Evolutionary conservation across 305 asterid genomes (phyloP), one percentile per base, ranked within the genome.

Genomic region (Rubia tinctorum): DNA sequence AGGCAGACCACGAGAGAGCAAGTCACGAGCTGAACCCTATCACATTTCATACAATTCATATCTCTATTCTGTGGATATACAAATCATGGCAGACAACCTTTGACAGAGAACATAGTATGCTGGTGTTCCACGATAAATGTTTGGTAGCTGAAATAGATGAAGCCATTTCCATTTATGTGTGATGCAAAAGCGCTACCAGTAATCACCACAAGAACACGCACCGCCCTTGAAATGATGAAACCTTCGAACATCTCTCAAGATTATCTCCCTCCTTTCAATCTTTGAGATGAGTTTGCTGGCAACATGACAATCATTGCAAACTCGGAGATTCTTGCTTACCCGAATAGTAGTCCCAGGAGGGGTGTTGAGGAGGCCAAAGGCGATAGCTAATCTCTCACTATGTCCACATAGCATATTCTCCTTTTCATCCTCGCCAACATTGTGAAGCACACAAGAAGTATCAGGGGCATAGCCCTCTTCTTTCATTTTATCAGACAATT

Each of bases 371-470:
- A 91, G 80, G 49, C 96, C 97, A 61, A 88, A 89, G 23, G 95
- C 96, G 63, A 91, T 89, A 10, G 96, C 96, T 82, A 91, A 68
- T 65, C 91, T 83, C 83, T 91, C 97, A 34, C 96, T 89, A 68
- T 91, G 97, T 74, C 96, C 91, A 30, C 96, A 89, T 30, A 91
- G 73, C 11, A 91, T 74, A 72, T 74, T 88, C 82, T 91, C 95
- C 84, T 89, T 91, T 72, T 89, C 91, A 30, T 76, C 85, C 80
- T 89, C 96, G 3, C 84, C 89, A 25, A 90, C 88, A 82, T 92
- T 84, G 81, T 88, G 98, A 79, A 91, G 96, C 51, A 92, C 96
- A 69, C 92, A 90, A 5, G 95, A 84, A 8, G 96, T 92, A 75
- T 92, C 95, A 0, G 98, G 90, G 43, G 86, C 92, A 76, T 88